Percentiles rank a stretch among this genome's conserved stretches.
These are phyloP conservation scores for Aspergillus niger DNA, from an alignment of 2,329 filamentous ascomycete species.

Conservation along the genomic window DNA sequence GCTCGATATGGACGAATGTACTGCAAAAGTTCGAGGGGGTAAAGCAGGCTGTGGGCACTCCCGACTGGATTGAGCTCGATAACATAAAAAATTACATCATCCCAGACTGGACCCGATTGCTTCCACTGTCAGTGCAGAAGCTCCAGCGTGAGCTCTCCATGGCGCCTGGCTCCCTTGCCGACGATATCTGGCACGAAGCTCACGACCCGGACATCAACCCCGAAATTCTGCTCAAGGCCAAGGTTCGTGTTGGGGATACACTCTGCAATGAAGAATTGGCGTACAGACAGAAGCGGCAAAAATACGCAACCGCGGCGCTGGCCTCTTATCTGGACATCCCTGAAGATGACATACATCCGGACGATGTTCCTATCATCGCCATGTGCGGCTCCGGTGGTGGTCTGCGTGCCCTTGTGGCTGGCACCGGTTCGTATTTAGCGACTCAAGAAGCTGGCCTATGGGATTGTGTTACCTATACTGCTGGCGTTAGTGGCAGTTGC, in stretches of 20 bases:
- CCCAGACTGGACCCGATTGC: constrained; percentile 76
- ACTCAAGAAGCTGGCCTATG: constrained; percentile 84
- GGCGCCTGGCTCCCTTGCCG: constrained; percentile 81
- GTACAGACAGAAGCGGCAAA: constrained; percentile 70
- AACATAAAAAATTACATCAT: constrained; percentile 70
- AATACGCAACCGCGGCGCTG: constrained; percentile 69
- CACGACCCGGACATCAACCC: constrained; percentile 81
- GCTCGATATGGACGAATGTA: constrained; percentile 53
- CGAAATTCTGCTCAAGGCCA: constrained; percentile 79
- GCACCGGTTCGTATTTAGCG: constrained; percentile 82
- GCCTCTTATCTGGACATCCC: constrained; percentile 79
- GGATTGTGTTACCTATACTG: constrained; percentile 92
- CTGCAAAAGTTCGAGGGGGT: constrained; percentile 49
- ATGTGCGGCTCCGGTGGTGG: constrained; percentile 94
- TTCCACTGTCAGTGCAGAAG: constrained; percentile 78
- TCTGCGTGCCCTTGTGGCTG: constrained; percentile 83
- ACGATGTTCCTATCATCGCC: constrained; percentile 90
- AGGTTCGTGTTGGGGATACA: constrained; percentile 76
- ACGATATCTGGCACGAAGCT: constrained; percentile 91
- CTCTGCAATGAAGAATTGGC: constrained; percentile 81
- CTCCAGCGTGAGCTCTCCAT: constrained; percentile 85
- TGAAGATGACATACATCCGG: constrained; percentile 80
- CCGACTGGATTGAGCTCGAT: constrained; percentile 50
- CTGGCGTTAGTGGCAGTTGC: constrained; percentile 92
- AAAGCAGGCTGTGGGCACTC: constrained; percentile 42